Conservation (phyloP, 2,329 filamentous ascomycete genomes). For the Tolypocladium amazonense region DNA sequence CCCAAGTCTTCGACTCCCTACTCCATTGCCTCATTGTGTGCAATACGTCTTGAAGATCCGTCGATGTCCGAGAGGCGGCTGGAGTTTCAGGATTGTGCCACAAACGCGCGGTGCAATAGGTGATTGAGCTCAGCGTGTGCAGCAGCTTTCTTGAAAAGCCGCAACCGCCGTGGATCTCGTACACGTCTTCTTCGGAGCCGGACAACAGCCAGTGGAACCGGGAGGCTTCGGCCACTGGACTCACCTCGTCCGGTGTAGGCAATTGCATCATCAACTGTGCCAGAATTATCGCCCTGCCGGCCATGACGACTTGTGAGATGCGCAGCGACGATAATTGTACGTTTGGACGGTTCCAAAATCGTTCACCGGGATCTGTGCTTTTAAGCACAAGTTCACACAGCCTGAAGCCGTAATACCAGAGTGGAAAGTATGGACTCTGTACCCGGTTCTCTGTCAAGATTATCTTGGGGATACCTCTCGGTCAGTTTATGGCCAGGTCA, state of each 20-base stretch:
- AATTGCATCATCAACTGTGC: conserved; percentile 27
- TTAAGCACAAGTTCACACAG: conserved; percentile 23
- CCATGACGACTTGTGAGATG: conserved; percentile 26
- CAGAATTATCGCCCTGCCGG: conserved; percentile 26
- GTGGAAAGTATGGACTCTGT: conserved; percentile 13
- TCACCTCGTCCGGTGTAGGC: conserved; percentile 13
- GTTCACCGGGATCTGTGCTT: conserved; percentile 21
- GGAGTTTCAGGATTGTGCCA: conserved; percentile 21
- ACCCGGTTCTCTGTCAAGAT: conserved; percentile 24
- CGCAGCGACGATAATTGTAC: conserved; percentile 22
- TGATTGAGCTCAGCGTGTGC: conserved; percentile 25
- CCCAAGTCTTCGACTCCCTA: conserved; percentile 14
- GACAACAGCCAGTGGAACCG: conserved; percentile 28
- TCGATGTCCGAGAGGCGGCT: conserved; percentile 19
- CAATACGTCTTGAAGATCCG: conserved; percentile 15
- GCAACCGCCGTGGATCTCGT: conserved; percentile 28
- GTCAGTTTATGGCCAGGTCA: too few species aligned
- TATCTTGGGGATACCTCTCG: too few species aligned
- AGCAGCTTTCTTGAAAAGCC: conserved; percentile 29
- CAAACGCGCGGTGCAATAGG: conserved; percentile 23
- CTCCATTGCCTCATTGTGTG: conserved; percentile 24
- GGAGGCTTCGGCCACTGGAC: conserved; percentile 14
- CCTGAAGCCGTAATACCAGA: conserved; percentile 26
- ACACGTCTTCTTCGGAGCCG: conserved; percentile 21
- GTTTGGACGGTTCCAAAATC: conserved; percentile 22